These are phyloP conservation scores for Lachnellula occidentalis DNA, from an alignment of 2,329 filamentous ascomycete species.

Conservation along the genomic window DNA sequence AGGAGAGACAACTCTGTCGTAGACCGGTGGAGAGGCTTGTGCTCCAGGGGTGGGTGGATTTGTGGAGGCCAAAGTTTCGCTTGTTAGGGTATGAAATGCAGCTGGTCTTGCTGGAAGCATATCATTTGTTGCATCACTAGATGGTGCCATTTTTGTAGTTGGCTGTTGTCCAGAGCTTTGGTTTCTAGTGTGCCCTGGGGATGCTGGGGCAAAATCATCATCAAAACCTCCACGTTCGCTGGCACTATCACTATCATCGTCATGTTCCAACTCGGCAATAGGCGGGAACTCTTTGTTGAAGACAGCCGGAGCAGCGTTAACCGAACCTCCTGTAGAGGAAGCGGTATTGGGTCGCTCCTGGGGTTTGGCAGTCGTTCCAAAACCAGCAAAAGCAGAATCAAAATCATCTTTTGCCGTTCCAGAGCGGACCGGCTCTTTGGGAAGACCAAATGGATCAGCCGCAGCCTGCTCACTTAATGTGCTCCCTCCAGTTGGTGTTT, in stretches of 20 bases:
- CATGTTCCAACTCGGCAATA: slow-evolving; percentile 76
- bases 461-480: slow-evolving; percentile 42
- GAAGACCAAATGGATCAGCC: slow-evolving; percentile 48
- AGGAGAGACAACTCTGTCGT: slow-evolving; percentile 39
- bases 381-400: slow-evolving; percentile 77
- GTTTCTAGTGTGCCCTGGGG: slow-evolving; percentile 28
- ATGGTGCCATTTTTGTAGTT: slow-evolving; percentile 19
- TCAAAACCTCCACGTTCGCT: slow-evolving; percentile 82
- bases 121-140: slow-evolving; percentile 28
- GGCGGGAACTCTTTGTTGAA: slow-evolving; percentile 85
- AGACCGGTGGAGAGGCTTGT: slow-evolving; percentile 53
- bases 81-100: slow-evolving; percentile 23
- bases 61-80: slow-evolving; percentile 18
- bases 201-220: slow-evolving; percentile 76
- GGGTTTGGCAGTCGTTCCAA: slow-evolving; percentile 45
- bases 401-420: slow-evolving; percentile 67
- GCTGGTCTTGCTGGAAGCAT: slow-evolving; percentile 27
- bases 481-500: slow-evolving; percentile 43
- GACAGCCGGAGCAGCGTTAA: slow-evolving; percentile 41
- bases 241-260: slow-evolving; percentile 79
- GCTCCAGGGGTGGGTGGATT: slow-evolving; percentile 47
- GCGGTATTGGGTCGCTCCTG: slow-evolving; percentile 44
- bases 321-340: slow-evolving; percentile 34
- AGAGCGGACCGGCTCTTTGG: slow-evolving; percentile 44
- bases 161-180: slow-evolving; percentile 20